Conservation (phyloP, 257 asterid genomes). For the Prunella vulgaris region DNA sequence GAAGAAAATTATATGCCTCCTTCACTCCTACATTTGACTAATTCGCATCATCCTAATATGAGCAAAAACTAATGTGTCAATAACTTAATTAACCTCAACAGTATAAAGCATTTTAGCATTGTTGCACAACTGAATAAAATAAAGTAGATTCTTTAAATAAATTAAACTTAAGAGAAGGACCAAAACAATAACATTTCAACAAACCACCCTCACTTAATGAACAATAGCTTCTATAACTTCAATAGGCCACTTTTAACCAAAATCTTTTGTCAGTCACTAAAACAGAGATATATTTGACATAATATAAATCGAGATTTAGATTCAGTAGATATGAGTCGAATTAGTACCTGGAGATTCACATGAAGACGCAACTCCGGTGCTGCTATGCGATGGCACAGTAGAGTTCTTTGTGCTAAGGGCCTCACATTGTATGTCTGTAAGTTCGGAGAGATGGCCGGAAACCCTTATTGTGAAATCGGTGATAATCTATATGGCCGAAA, state of each 20-base stretch:
- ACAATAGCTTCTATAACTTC: slow-evolving; percentile 51
- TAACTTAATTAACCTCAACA: slow-evolving; percentile 5
- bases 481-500: too few relatives aligned
- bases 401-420: too few relatives aligned
- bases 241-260: slow-evolving; percentile 97
- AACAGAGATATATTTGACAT: too few relatives aligned
- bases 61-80: slow-evolving; percentile 20
- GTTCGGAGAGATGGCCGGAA: too few relatives aligned
- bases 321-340: too few relatives aligned
- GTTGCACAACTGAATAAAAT: slow-evolving; percentile 7
- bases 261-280: slow-evolving; percentile 97
- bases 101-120: slow-evolving; percentile 1
- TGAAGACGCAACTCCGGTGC: too few relatives aligned
- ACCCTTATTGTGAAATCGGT: too few relatives aligned
- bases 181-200: not conserved
- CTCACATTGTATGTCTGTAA: too few relatives aligned
- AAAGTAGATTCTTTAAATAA: slow-evolving; percentile 10
- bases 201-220: not conserved
- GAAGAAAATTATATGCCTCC: slow-evolving; percentile 49
- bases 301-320: too few relatives aligned
- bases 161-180: not conserved
- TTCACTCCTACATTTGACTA: slow-evolving; percentile 91
- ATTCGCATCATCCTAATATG: slow-evolving; percentile 82
- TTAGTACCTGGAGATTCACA: too few relatives aligned
- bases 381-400: too few relatives aligned